phyloP scores from a whole-genome alignment of 2,329 filamentous ascomycete species.

The Westerdykella sp. region DNA sequence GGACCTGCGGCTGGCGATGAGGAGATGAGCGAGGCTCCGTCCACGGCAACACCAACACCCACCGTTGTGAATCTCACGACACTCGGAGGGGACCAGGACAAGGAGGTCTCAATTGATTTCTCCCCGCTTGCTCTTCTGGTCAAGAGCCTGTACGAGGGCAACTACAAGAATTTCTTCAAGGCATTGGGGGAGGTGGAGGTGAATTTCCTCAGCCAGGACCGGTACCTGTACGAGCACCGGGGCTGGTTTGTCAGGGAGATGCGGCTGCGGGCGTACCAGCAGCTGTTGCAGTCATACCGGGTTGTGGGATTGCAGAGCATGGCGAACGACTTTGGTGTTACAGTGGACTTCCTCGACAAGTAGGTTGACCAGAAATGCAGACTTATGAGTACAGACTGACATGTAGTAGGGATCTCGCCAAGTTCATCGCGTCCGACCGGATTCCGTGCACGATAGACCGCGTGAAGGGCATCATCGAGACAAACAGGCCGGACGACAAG shows the following conservation, averaged over 20 bases:
- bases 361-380: conserved; percentile 43
- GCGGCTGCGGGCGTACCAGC: conserved; percentile 91
- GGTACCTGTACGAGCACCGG: conserved; percentile 92
- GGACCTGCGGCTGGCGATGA: conserved; percentile 72
- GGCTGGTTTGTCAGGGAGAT: conserved; percentile 98
- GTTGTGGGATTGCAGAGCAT: conserved; percentile 96
- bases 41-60: conserved; percentile 49
- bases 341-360: conserved; percentile 92
- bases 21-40: conserved; percentile 59
- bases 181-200: conserved; percentile 87
- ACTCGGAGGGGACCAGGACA: conserved; percentile 69
- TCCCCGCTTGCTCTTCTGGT: conserved; percentile 80
- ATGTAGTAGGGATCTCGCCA: conserved; percentile 73
- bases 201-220: conserved; percentile 86
- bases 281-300: conserved; percentile 93
- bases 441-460: conserved; percentile 97
- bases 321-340: conserved; percentile 95
- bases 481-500: conserved; percentile 95
- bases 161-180: conserved; percentile 91
- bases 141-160: conserved; percentile 83
- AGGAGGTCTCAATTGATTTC: conserved; percentile 79
- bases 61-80: conserved; percentile 84
- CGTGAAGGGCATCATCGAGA: conserved; percentile 95
- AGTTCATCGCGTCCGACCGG: conserved; percentile 90
- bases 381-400: conserved; percentile 7